Evolutionary conservation across 2,329 filamentous ascomycete species (phyloP).

Genomic region (Ploettnerulaceae sp.): DNA sequence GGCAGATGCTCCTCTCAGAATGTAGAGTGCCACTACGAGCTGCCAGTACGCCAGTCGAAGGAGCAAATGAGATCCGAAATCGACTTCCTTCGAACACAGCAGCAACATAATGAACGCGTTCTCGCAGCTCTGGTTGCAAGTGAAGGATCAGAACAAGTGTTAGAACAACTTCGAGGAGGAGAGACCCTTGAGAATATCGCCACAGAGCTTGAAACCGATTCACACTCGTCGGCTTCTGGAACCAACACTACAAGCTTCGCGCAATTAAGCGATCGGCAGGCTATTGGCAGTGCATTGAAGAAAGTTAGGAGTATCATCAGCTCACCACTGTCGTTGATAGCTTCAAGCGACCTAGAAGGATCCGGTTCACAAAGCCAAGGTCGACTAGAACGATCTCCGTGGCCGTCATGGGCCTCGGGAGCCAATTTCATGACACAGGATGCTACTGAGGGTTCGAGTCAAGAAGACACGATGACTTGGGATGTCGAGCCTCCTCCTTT

Average conservation of each 20-base stretch:
- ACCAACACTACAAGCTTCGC: conserved; percentile 27
- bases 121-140: conserved; percentile 44
- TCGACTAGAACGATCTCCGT: conserved; percentile 4
- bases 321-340: conserved; percentile 40
- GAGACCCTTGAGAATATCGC: conserved; percentile 52
- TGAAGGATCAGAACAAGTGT: conserved; percentile 41
- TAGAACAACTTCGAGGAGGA: conserved; percentile 49
- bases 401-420: conserved; percentile 14
- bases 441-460: background rate
- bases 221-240: conserved; percentile 27
- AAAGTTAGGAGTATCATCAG: conserved; percentile 41
- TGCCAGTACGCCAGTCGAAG: conserved; percentile 60
- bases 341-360: conserved; percentile 43
- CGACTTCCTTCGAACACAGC: conserved; percentile 49
- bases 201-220: conserved; percentile 45
- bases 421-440: background rate
- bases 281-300: conserved; percentile 23
- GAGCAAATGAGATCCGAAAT: conserved; percentile 57
- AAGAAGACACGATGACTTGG: conserved; percentile 33
- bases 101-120: conserved; percentile 51
- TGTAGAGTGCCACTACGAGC: conserved; percentile 56
- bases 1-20: conserved; percentile 49
- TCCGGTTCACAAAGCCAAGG: conserved; percentile 18
- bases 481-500: conserved; percentile 27
- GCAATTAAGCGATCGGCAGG: conserved; percentile 36